A percentile compares a stretch with the other conserved stretches of the same genome.
Conservation (phyloP, 768 basidiomycete genomes). For the Kwoniella bestiolae region DNA sequence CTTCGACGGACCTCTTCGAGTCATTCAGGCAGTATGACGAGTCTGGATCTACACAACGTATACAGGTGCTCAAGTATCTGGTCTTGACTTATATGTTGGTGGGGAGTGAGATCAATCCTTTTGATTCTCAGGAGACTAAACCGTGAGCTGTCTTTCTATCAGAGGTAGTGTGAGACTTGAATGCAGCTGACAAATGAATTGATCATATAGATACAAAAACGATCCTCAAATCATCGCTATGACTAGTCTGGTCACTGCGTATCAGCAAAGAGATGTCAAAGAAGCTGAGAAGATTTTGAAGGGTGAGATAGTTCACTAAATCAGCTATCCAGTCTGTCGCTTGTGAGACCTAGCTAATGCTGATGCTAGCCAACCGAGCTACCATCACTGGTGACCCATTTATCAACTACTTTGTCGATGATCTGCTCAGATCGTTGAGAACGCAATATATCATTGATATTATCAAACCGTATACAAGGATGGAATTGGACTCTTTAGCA, state of each 20-base stretch:
- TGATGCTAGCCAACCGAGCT: slow-evolving; percentile 74
- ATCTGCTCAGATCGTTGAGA: slow-evolving; percentile 87
- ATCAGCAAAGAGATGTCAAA: slow-evolving; percentile 94
- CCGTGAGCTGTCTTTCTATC: too few species aligned
- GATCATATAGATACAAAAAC: slow-evolving; percentile 82
- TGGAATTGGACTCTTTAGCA: slow-evolving; percentile 90
- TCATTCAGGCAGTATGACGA: slow-evolving; percentile 99
- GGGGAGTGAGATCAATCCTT: slow-evolving; percentile 97
- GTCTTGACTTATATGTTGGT: slow-evolving; percentile 98
- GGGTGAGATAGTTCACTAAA: slow-evolving; percentile 61
- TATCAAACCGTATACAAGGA: slow-evolving; percentile 94
- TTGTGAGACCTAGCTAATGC: neutral
- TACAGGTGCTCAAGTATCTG: slow-evolving; percentile 97
- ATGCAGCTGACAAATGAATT: neutral
- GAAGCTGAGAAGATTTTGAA: slow-evolving; percentile 93
- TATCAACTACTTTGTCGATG: slow-evolving; percentile 93
- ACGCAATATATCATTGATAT: slow-evolving; percentile 97
- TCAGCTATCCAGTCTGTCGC: neutral
- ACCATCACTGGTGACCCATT: slow-evolving; percentile 97
- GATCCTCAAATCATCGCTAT: slow-evolving; percentile 97
- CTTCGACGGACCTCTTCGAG: slow-evolving; percentile 97
- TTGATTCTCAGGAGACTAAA: slow-evolving; percentile 99
- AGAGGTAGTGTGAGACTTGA: too few species aligned
- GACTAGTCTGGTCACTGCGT: slow-evolving; percentile 95
- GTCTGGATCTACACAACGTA: slow-evolving; percentile 92